Base-by-base conservation (phyloP, 2,329 filamentous ascomycete species). In the Aspergillus latus region DNA sequence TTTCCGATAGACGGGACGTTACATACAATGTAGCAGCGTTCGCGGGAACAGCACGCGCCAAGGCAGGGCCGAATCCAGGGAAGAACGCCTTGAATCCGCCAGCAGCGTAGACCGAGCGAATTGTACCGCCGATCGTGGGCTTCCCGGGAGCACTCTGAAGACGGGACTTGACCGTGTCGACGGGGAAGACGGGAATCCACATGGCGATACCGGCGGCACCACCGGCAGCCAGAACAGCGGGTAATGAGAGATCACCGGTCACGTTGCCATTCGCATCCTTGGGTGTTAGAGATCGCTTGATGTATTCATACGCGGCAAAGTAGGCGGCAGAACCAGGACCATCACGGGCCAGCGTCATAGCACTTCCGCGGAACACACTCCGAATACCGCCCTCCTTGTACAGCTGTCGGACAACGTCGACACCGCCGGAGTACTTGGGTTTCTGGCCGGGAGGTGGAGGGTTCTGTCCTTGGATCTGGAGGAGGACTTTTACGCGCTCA, bases 141-240 rank as follows among this genome's bases (percentile, higher is more conserved):
- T 88, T 88, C 48, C 91, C 92, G 69, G 94, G 89, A 42, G 91
- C 91, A 43, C 90, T 96, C 82, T 99, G 94, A 72, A 99, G 78
- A 37, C 92, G 82, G 62, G 88, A 92, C 84, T 99, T 99, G 78
- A 99, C 87, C 0, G 94, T 99, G 71, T 99, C 94, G 62, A 99
- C 84, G 26, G 94, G 94, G 84, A 99, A 99, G 42, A 99, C 92
- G 52, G 94, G 92, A 64, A 97, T 94, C 94, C 94, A 99, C 94
- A 99, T 99, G 61, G 94, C 94, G 28, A 99, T 85, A 69, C 94
- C 94, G 0, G 94, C 94, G 3, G 88, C 89, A 61, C 90, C 94
- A 66, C 94, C 94, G 1, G 94, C 94, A 29, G 85, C 84, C 66
- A 92, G 90, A 56, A 99, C 84, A 9, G 94, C 94, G 1, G 84